These are phyloP conservation scores for Leccinum imitatum DNA, from an alignment of 768 basidiomycete genomes.

Conservation along the genomic window DNA sequence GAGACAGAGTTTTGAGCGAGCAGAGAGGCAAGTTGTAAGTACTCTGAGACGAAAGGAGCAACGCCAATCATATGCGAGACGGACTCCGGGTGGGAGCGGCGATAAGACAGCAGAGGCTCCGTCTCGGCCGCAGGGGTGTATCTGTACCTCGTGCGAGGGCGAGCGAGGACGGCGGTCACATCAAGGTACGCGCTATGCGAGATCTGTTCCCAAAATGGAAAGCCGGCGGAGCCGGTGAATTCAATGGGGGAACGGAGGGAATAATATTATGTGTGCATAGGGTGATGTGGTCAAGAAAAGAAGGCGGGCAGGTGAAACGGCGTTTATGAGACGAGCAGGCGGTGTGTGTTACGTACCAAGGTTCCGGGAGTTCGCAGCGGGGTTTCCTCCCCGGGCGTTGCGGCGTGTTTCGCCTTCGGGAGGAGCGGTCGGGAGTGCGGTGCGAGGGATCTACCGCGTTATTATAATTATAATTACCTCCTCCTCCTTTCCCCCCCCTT, in stretches of 20 bases:
- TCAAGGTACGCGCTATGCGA: not conserved
- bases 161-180: not conserved
- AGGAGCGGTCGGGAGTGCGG: constrained; percentile 1
- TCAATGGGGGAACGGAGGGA: not conserved
- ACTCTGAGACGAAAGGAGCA: constrained; percentile 17
- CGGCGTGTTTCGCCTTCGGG: not conserved
- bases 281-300: not conserved
- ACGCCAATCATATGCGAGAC: constrained; percentile 15
- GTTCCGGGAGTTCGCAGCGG: not conserved
- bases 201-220: not conserved
- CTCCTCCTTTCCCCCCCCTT: not conserved
- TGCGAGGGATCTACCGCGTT: not conserved
- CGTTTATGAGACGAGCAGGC: not conserved
- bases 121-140: not conserved
- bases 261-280: too few relatives aligned
- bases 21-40: not conserved
- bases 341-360: not conserved
- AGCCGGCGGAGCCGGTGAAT: not conserved
- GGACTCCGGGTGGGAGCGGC: constrained; percentile 9
- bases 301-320: not conserved
- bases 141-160: not conserved
- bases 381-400: not conserved
- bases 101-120: constrained; percentile 14
- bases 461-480: not conserved
- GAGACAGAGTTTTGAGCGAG: not conserved